phyloP scores from a whole-genome alignment of 1,284 basidiomycete species.

The Ceratobasidium sp. region DNA sequence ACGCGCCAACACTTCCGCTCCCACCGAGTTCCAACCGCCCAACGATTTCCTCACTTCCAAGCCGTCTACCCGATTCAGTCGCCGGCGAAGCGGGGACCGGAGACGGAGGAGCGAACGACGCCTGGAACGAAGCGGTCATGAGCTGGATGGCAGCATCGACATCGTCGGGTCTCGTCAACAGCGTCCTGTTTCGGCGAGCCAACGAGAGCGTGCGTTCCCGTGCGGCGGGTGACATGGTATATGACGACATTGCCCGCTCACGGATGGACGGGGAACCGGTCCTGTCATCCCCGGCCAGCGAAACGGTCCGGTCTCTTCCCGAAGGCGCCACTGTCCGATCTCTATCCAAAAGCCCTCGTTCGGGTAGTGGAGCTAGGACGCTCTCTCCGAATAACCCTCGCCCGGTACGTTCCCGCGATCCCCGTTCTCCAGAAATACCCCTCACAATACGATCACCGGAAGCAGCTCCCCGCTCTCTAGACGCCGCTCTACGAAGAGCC shows the following conservation, averaged over 20 bases:
- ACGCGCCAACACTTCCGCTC: slow-evolving; percentile 23
- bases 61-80: slow-evolving; percentile 1
- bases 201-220: slow-evolving; percentile 37
- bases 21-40: slow-evolving; percentile 37
- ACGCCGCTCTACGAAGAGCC: not conserved
- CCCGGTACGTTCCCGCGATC: not conserved
- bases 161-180: slow-evolving; percentile 29
- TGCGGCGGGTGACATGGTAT: slow-evolving; percentile 1
- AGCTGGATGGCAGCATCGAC: slow-evolving; percentile 34
- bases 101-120: slow-evolving; percentile 30
- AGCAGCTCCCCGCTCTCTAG: slow-evolving; percentile 3
- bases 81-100: not conserved
- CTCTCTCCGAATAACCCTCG: slow-evolving; percentile 29
- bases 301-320: not conserved
- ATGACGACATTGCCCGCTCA: not conserved
- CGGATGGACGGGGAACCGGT: not conserved
- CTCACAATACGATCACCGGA: slow-evolving; percentile 1
- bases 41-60: slow-evolving; percentile 38
- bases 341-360: not conserved
- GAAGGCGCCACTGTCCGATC: not conserved
- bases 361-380: slow-evolving; percentile 12
- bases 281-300: slow-evolving; percentile 2
- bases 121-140: slow-evolving; percentile 27
- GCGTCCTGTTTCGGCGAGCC: slow-evolving; percentile 11
- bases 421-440: not conserved